Conservation (phyloP, 495 filamentous ascomycete species). For the Daldinia childiae region DNA sequence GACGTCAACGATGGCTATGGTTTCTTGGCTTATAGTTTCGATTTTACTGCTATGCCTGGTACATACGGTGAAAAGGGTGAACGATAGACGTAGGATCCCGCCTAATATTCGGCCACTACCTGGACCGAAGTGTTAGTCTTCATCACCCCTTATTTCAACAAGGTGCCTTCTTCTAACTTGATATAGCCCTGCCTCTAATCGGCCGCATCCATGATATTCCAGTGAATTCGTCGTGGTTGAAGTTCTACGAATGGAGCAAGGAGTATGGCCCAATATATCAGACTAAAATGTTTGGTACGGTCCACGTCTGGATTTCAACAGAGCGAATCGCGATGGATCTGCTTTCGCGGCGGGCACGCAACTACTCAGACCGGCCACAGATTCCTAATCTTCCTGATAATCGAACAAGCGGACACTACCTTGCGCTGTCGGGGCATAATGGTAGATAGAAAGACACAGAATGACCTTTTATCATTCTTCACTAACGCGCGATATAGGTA, state of each 20-base stretch:
- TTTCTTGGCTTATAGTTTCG: conserved; percentile 26
- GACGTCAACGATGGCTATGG: conserved; percentile 29
- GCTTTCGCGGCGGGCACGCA: conserved; percentile 64
- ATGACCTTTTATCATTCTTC: not conserved
- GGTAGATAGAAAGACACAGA: conserved; percentile 46
- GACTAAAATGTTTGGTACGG: conserved; percentile 63
- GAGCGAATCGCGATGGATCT: conserved; percentile 67
- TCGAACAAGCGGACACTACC: conserved; percentile 64
- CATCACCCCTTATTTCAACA: not conserved
- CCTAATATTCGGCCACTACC: conserved; percentile 42
- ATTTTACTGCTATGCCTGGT: conserved; percentile 26
- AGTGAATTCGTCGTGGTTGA: conserved; percentile 58
- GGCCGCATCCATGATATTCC: conserved; percentile 69
- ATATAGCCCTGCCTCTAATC: conserved; percentile 59
- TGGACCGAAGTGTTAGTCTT: conserved; percentile 47
- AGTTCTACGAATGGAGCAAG: conserved; percentile 70
- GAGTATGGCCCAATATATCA: conserved; percentile 71
- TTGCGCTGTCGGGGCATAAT: conserved; percentile 63
- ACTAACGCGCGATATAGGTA: conserved; percentile 49
- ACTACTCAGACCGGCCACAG: conserved; percentile 69
- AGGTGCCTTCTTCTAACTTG: conserved; percentile 16
- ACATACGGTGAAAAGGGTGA: conserved; percentile 27
- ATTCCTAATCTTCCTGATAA: conserved; percentile 64
- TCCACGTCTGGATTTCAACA: conserved; percentile 68
- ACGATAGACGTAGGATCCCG: conserved; percentile 30